Conservation (phyloP, 75 land plant species). For the Chamaecyparis obtusa region DNA sequence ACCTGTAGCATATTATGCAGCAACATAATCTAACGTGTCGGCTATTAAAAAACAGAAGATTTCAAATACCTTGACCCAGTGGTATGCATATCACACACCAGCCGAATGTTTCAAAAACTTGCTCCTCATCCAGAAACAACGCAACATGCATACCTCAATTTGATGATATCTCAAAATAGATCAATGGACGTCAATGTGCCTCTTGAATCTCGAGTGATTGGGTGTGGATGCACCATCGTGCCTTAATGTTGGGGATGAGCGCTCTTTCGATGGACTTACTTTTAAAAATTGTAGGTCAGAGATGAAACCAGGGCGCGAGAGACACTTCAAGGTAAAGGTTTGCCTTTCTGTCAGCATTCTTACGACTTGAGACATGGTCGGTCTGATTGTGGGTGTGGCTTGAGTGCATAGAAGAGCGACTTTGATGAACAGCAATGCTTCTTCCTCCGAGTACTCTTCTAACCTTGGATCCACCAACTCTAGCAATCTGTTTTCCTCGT, state of each 20-base stretch:
- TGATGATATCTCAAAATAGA: not conserved
- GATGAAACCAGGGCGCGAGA: conserved; percentile 59
- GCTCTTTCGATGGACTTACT: not conserved
- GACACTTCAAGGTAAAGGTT: conserved; percentile 35
- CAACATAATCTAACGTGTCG: not conserved
- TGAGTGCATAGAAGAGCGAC: conserved; percentile 74
- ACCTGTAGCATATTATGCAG: not conserved
- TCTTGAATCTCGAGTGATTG: not conserved
- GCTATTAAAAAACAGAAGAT: not conserved
- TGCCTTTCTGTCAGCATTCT: conserved; percentile 48
- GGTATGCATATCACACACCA: not conserved
- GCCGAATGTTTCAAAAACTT: not conserved
- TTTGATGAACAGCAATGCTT: conserved; percentile 45
- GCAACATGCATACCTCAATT: not conserved
- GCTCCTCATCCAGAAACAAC: not conserved
- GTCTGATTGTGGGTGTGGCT: conserved; percentile 44
- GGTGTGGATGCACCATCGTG: not conserved
- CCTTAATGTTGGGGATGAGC: not conserved
- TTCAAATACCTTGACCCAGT: not conserved
- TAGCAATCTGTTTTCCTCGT: conserved; percentile 43
- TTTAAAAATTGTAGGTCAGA: conserved; percentile 11
- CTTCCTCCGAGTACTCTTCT: conserved; percentile 37
- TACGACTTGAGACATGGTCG: conserved; percentile 56
- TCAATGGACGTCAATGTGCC: not conserved
- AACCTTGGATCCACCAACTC: conserved; percentile 57